Base-by-base conservation (phyloP, 2,329 filamentous ascomycete species). In the Penicillium sp. region DNA sequence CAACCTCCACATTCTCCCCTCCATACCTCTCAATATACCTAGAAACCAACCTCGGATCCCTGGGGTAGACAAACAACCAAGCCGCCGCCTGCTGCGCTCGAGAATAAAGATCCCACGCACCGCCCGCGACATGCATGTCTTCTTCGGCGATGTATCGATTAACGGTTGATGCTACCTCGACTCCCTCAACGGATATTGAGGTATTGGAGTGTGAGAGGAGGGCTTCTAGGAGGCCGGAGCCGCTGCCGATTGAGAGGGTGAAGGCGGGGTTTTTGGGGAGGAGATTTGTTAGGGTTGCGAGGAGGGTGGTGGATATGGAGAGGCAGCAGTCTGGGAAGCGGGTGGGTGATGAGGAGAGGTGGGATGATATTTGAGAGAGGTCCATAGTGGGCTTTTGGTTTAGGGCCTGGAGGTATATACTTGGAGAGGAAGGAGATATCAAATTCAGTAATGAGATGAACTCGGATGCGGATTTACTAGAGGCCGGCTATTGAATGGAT, bases 21-120 rank as follows among this genome's bases (percentile, higher is more conserved):
- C 60, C 63, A 55, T 68, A 67, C 1, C 17, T 41, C 35, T 76
- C 65, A 31, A 84, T 45, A 61, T 85, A 85, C 57, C 73, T 74
- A 2, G 61, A 62, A 12, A 85, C 62, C 11, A 85, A 68, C 3
- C 69, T 75, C 3, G 80, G 75, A n/a, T 80, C 73, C 14, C 82
- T 77, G 0, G 83, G 83, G 64, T 85, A 85, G 28, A 84, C 79
- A 69, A 85, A 84, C 60, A 85, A 70, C 78, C 83, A 80, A n/a
- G 72, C 73, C 0, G 64, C 59, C 8, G 81, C 80, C n/a, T 77
- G 63, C 5, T 69, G 61, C 3, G 81, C 81, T 11, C 78, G 70
- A 1, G 75, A 57, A 54, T 77, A 76, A 8, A 83, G 63, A 35
- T 76, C 78, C 67, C 79, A 78, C 0, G 80, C 79, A 1, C 79